A percentile compares a stretch with the other conserved stretches of the same genome.
Conservation (phyloP, 805 yeast species). For the Metschnikowia aberdeeniae region DNA sequence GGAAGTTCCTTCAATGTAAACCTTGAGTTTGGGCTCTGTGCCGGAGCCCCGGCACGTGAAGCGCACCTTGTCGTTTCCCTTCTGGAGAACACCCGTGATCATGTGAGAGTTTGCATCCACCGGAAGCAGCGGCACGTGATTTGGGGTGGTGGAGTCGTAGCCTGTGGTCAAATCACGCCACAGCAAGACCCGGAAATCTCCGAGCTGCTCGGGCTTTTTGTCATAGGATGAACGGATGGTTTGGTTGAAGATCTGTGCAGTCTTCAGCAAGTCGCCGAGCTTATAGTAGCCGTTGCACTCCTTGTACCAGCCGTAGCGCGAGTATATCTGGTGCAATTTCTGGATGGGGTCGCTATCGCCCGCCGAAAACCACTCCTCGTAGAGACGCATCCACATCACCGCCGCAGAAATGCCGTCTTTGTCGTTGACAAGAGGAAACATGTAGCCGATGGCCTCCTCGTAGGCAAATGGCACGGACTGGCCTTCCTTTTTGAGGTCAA, state of each 20-base stretch:
- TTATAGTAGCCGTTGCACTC: constrained; percentile 85
- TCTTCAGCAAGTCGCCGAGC: constrained; percentile 50
- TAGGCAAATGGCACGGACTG: constrained; percentile 78
- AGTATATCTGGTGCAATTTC: constrained; percentile 55
- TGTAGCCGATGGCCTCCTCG: constrained; percentile 95
- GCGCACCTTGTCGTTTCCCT: constrained; percentile 42
- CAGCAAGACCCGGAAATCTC: constrained; percentile 49
- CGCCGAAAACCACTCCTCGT: constrained; percentile 45
- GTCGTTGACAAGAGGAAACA: constrained; percentile 82
- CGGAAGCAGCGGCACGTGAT: constrained; percentile 62
- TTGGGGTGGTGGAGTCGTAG: constrained; percentile 63
- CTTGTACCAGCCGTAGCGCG: constrained; percentile 73
- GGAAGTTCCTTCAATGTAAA: constrained; percentile 78
- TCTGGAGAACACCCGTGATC: constrained; percentile 62
- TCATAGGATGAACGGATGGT: constrained; percentile 36
- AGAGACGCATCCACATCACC: constrained; percentile 68
- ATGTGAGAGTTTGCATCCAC: constrained; percentile 73
- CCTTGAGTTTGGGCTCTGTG: constrained; percentile 91
- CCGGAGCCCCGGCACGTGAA: constrained; percentile 94
- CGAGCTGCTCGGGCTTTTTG: constrained; percentile 48
- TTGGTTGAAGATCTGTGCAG: constrained; percentile 51
- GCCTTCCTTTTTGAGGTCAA: constrained; percentile 62
- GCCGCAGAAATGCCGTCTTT: constrained; percentile 91
- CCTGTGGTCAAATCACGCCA: constrained; percentile 89
- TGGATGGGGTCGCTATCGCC: constrained; percentile 40